These are phyloP conservation scores for Solanum piurae DNA, from an alignment of 257 asterid species.

Conservation along the genomic window DNA sequence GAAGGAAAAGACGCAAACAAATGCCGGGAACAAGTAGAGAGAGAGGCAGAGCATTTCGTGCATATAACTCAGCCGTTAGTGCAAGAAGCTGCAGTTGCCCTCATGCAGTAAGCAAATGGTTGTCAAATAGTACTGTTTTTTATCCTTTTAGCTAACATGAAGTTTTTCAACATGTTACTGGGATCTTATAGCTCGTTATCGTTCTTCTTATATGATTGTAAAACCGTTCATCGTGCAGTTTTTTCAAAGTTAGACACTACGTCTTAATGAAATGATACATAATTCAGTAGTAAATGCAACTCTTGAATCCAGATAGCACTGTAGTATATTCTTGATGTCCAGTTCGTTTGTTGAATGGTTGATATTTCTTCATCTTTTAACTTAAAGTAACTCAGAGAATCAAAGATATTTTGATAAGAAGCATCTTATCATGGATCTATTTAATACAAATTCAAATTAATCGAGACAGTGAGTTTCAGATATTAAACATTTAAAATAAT, in stretches of 20 bases:
- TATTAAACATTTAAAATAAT: background rate
- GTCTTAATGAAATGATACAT: background rate
- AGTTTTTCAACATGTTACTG: background rate
- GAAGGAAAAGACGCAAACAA: slow-evolving; percentile 51
- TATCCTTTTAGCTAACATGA: background rate
- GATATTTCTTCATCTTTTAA: background rate
- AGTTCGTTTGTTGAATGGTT: background rate
- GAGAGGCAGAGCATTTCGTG: slow-evolving; percentile 86
- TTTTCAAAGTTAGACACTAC: background rate
- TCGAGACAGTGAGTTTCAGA: background rate
- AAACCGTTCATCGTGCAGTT: background rate
- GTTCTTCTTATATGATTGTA: background rate
- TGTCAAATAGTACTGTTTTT: background rate
- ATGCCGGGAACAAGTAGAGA: slow-evolving; percentile 78
- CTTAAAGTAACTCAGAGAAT: background rate
- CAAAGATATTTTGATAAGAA: background rate
- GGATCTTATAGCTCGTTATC: background rate
- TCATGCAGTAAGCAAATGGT: slow-evolving; percentile 33
- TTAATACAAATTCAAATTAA: background rate
- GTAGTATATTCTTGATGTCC: background rate
- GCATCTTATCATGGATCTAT: too few relatives aligned
- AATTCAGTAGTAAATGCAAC: background rate
- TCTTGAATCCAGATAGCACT: background rate
- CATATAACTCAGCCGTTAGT: slow-evolving; percentile 74
- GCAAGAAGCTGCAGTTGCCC: slow-evolving; percentile 83